Percentiles rank a stretch among this genome's conserved stretches.
These are phyloP conservation scores for Ascodesmis nigricans DNA, from an alignment of 495 filamentous ascomycete genomes.

Conservation along the genomic window DNA sequence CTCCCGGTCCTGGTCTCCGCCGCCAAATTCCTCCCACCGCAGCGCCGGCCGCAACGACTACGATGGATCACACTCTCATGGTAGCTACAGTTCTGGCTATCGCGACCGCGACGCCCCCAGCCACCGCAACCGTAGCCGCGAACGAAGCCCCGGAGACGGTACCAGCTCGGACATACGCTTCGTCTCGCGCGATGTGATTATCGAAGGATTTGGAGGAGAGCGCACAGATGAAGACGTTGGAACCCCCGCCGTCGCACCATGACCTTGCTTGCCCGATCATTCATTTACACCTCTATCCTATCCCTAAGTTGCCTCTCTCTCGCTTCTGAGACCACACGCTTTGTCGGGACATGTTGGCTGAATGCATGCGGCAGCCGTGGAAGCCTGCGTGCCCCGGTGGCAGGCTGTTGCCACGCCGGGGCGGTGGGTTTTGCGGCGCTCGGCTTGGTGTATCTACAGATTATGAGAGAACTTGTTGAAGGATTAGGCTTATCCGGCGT, in stretches of 20 bases:
- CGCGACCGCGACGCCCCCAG: constrained; percentile 18
- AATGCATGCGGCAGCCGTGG: constrained; percentile 21
- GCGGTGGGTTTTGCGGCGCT: too few relatives aligned
- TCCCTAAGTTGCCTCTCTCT: too few relatives aligned
- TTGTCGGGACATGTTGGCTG: constrained; percentile 21
- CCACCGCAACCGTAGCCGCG: constrained; percentile 13
- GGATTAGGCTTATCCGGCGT: constrained; percentile 35
- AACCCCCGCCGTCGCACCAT: constrained; percentile 21
- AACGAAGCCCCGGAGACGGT: constrained; percentile 16
- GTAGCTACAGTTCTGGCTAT: constrained; percentile 12
- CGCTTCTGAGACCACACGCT: constrained; percentile 5
- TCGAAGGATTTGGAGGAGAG: constrained; percentile 20
- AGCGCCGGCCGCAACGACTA: constrained; percentile 15
- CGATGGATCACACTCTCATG: constrained; percentile 9
- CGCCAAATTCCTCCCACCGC: constrained; percentile 11
- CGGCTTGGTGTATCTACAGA: constrained; percentile 29
- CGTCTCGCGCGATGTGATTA: constrained; percentile 20
- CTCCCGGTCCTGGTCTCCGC: constrained; percentile 3
- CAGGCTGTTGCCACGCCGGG: too few relatives aligned
- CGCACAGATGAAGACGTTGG: constrained; percentile 23
- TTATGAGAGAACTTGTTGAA: constrained; percentile 37
- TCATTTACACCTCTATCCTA: too few relatives aligned
- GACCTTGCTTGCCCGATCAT: too few relatives aligned
- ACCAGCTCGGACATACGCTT: too few relatives aligned
- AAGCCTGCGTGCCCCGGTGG: too few relatives aligned